Percentiles rank a stretch among this genome's conserved stretches.
Evolutionary conservation across 2,329 filamentous ascomycete species (phyloP).

Genomic region (Apiospora sp.): DNA sequence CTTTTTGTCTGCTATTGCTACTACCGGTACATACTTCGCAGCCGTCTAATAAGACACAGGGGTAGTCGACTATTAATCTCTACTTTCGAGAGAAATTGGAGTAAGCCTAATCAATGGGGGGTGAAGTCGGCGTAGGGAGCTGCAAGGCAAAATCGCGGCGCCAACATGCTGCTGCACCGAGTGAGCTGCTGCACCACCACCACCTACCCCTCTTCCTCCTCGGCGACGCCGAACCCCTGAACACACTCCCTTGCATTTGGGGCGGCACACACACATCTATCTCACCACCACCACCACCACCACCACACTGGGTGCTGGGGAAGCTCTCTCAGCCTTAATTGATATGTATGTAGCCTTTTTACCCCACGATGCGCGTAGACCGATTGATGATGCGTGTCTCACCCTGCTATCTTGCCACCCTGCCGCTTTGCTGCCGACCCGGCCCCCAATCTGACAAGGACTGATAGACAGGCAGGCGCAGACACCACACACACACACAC

Average conservation of each 20-base stretch:
- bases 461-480: background rate
- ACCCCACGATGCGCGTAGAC: conserved; percentile 10
- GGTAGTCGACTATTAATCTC: background rate
- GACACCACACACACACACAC: background rate
- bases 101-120: background rate
- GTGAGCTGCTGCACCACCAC: background rate
- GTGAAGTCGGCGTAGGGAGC: background rate
- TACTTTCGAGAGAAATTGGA: background rate
- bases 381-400: conserved; percentile 4
- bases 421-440: background rate
- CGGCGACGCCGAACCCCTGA: conserved; percentile 13
- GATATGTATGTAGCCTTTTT: background rate
- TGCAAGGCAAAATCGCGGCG: background rate
- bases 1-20: background rate
- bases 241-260: conserved; percentile 7
- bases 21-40: background rate
- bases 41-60: background rate
- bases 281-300: background rate
- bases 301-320: too few species aligned
- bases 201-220: conserved; percentile 1
- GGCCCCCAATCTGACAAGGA: background rate
- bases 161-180: background rate
- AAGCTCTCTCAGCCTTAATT: background rate
- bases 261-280: background rate
- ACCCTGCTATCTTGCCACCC: background rate